phyloP scores from a whole-genome alignment of 352 stramenopile genomes.

The Globisporangium perplexum region DNA sequence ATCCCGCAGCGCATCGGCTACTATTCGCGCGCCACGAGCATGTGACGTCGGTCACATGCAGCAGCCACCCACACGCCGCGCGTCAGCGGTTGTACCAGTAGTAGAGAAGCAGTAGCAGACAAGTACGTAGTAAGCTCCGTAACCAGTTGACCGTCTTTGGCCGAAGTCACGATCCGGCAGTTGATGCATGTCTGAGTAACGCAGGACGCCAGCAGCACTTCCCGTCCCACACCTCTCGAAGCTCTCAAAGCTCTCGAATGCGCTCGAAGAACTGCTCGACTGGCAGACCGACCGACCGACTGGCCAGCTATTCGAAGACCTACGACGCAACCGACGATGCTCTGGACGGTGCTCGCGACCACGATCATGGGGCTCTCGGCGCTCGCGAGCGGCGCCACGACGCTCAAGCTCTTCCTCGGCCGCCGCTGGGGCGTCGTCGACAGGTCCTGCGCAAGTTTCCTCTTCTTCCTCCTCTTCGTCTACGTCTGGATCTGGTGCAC shows the following conservation, averaged over 20 bases:
- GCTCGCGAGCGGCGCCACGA: slow-evolving; percentile 13
- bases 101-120: no score
- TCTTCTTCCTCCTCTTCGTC: slow-evolving; percentile 37
- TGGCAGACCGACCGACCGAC: no score
- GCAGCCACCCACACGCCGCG: no score
- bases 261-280: no score
- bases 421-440: slow-evolving; percentile 22
- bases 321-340: slow-evolving; percentile 14
- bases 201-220: no score
- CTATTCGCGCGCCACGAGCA: slow-evolving; percentile 8
- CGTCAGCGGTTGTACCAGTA: no score
- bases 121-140: no score
- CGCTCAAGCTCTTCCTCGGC: slow-evolving; percentile 21
- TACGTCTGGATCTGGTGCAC: slow-evolving; percentile 24
- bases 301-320: no score
- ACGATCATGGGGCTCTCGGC: slow-evolving; percentile 14
- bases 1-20: slow-evolving; percentile 10
- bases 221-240: no score
- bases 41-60: slow-evolving; percentile 2
- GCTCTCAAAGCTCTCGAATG: neutral
- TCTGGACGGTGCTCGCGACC: slow-evolving; percentile 23
- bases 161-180: no score
- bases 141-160: no score
- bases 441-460: slow-evolving; percentile 25
- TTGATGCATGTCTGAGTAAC: no score